These are phyloP conservation scores for Durusdinium trenchii DNA, from an alignment of 73 alveolate genomes.

Conservation along the genomic window DNA sequence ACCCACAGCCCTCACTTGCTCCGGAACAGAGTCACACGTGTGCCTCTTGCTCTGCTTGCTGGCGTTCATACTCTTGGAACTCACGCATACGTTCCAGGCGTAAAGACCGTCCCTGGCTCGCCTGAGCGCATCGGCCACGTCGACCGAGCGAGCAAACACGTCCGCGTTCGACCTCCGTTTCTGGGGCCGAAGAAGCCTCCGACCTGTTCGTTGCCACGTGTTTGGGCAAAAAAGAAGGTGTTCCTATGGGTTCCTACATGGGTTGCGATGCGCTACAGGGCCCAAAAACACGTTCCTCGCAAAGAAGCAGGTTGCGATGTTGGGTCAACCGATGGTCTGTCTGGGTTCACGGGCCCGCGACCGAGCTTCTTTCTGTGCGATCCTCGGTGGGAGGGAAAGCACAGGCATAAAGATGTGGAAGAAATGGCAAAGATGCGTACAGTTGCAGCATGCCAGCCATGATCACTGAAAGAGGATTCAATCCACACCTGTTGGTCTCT, in stretches of 20 bases:
- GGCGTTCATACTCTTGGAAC: slow-evolving; percentile 92
- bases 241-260: neutral
- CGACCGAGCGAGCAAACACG: neutral
- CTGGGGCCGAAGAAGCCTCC: no score
- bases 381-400: slow-evolving; percentile 1
- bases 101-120: slow-evolving; percentile 64
- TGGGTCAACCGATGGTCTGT: neutral
- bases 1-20: no score
- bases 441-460: neutral
- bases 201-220: neutral
- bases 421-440: neutral
- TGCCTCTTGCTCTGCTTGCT: slow-evolving; percentile 93
- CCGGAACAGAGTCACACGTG: neutral
- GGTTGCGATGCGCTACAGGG: no score
- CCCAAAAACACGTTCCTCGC: neutral
- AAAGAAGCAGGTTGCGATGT: neutral
- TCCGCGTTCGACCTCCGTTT: neutral
- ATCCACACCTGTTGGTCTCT: neutral
- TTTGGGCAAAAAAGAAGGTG: neutral
- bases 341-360: slow-evolving; percentile 70
- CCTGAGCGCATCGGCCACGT: no score
- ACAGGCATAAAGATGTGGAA: neutral
- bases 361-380: slow-evolving; percentile 91
- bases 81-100: slow-evolving; percentile 95
- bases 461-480: neutral